Percentiles rank a stretch among this genome's conserved stretches.
These are phyloP conservation scores for Zygosaccharomyces gambellarensis DNA, from an alignment of 805 yeast genomes.

Conservation along the genomic window DNA sequence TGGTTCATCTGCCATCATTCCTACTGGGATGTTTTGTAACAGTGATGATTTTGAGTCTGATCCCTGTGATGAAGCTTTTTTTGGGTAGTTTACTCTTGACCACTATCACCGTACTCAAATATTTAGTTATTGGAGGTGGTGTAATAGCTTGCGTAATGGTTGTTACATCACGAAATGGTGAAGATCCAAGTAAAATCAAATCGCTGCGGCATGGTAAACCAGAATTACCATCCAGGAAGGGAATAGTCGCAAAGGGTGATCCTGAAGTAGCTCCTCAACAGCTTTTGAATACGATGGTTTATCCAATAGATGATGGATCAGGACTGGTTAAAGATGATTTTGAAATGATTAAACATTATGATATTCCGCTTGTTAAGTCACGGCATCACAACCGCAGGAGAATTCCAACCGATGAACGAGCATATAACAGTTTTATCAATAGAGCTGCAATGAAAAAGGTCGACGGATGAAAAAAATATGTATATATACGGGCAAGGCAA, in stretches of 20 bases:
- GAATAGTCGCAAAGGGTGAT: neutral
- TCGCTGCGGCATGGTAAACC: conserved; percentile 2
- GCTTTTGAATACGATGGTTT: neutral
- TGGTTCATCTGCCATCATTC: conserved; percentile 25
- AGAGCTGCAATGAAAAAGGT: conserved; percentile 9
- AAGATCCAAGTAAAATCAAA: neutral
- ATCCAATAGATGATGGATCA: conserved; percentile 1
- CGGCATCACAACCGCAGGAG: conserved; percentile 2
- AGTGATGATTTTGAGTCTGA: conserved; percentile 15
- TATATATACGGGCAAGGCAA: neutral
- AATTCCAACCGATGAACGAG: conserved; percentile 7
- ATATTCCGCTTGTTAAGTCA: conserved; percentile 25
- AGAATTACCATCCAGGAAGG: neutral
- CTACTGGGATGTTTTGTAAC: conserved; percentile 21
- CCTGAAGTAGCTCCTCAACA: neutral
- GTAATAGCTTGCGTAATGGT: conserved; percentile 15
- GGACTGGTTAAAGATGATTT: conserved; percentile 14
- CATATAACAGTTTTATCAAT: conserved; percentile 13
- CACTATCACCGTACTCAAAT: conserved; percentile 19
- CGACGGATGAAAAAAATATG: neutral
- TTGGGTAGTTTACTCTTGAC: conserved; percentile 27
- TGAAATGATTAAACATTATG: conserved; percentile 24
- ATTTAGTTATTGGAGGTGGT: conserved; percentile 22
- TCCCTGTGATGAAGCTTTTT: conserved; percentile 23
- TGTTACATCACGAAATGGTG: conserved; percentile 9